Evolutionary conservation across 805 yeast species (phyloP).

Genomic region (Ogataea angusta): DNA sequence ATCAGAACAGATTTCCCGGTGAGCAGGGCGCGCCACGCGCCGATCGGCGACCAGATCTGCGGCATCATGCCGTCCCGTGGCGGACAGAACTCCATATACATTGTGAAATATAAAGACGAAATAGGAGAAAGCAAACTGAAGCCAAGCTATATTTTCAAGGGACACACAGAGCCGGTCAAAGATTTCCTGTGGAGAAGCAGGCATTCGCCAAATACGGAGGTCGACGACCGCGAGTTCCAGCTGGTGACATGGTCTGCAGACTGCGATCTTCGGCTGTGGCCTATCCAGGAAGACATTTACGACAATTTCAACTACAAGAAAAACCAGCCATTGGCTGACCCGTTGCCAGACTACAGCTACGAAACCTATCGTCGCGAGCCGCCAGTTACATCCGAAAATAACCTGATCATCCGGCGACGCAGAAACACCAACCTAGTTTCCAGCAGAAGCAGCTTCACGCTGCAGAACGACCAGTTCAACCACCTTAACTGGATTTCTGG

Average conservation of each 20-base stretch:
- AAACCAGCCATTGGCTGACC: constrained; percentile 34
- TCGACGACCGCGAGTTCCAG: constrained; percentile 81
- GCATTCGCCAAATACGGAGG: constrained; percentile 37
- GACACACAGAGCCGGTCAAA: constrained; percentile 80
- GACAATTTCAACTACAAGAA: constrained; percentile 43
- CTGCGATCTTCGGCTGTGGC: constrained; percentile 82
- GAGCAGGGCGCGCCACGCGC: constrained; percentile 82
- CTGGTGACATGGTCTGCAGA: constrained; percentile 94
- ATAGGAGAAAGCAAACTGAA: constrained; percentile 38
- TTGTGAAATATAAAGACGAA: constrained; percentile 47
- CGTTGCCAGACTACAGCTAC: constrained; percentile 36
- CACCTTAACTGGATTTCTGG: constrained; percentile 94
- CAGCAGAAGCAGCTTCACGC: constrained; percentile 33
- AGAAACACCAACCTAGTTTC: constrained; percentile 20
- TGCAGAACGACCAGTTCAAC: constrained; percentile 42
- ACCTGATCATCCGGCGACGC: constrained; percentile 21
- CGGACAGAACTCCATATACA: constrained; percentile 62
- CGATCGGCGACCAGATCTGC: constrained; percentile 80
- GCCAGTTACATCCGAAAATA: constrained; percentile 19
- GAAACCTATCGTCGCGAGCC: constrained; percentile 54
- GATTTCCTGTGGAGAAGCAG: constrained; percentile 87
- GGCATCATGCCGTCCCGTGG: constrained; percentile 90
- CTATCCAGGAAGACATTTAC: constrained; percentile 48
- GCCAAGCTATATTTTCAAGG: constrained; percentile 63
- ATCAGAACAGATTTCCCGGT: constrained; percentile 80